A percentile compares a stretch with the other conserved stretches of the same genome.
These are phyloP conservation scores for Paragyromitra xinjiangensis DNA, from an alignment of 495 filamentous ascomycete genomes.

Conservation along the genomic window DNA sequence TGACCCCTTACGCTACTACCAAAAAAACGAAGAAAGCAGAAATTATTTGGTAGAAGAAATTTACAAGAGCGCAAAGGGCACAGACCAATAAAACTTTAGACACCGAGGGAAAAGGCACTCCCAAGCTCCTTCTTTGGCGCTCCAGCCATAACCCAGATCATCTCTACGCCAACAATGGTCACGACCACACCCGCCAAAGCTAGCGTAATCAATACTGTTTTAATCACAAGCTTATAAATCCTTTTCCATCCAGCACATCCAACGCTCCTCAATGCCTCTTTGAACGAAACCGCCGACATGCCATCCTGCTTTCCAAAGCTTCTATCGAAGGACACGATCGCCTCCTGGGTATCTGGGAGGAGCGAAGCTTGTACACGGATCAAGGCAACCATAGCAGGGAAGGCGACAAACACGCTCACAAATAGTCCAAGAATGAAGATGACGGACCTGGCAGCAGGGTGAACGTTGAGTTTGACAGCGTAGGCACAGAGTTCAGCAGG, in stretches of 20 bases:
- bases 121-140: background rate
- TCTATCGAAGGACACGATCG: constrained; percentile 80
- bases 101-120: background rate
- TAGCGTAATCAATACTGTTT: background rate
- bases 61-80: background rate
- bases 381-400: constrained; percentile 71
- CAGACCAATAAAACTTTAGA: background rate
- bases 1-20: background rate
- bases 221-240: constrained; percentile 16
- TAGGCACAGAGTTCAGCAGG: constrained; percentile 43
- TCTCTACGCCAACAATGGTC: background rate
- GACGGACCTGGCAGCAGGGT: constrained; percentile 46
- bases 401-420: constrained; percentile 63
- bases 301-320: constrained; percentile 63
- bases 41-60: background rate
- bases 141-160: constrained; percentile 8
- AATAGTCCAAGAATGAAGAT: constrained; percentile 59
- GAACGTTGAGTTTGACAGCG: constrained; percentile 46
- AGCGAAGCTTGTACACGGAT: constrained; percentile 76
- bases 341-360: constrained; percentile 73
- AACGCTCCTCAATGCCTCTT: constrained; percentile 34
- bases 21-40: background rate
- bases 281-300: constrained; percentile 5
- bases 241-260: constrained; percentile 45
- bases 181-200: background rate